Conservation (phyloP, 441 rosid genomes). For the Omphalea diandra region DNA sequence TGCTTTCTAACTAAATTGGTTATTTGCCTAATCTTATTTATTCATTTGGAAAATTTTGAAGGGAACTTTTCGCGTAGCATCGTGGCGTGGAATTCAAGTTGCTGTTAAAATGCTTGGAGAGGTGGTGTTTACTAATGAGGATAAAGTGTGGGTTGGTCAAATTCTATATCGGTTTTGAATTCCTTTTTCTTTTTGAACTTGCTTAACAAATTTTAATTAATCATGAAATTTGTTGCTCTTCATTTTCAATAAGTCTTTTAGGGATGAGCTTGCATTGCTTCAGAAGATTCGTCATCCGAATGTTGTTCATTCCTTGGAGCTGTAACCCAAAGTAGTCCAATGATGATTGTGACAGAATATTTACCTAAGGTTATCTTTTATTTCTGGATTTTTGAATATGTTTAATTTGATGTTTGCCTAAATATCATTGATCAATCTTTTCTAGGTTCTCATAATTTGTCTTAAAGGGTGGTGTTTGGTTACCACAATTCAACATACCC, state of each 20-base stretch:
- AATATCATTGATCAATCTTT: too few species aligned
- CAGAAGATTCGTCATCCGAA: slow-evolving; percentile 86
- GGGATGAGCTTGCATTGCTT: slow-evolving; percentile 76
- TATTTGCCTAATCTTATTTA: background rate
- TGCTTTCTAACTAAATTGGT: background rate
- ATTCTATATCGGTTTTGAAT: slow-evolving; percentile 1
- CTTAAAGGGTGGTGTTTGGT: too few species aligned
- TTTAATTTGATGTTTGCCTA: background rate
- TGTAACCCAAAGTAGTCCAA: slow-evolving; percentile 81
- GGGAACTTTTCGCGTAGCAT: slow-evolving; percentile 75
- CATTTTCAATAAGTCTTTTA: slow-evolving; percentile 55
- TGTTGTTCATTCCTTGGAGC: slow-evolving; percentile 85
- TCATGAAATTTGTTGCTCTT: slow-evolving; percentile 15
- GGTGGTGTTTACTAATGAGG: slow-evolving; percentile 58
- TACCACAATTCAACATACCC: too few species aligned
- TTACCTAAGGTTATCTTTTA: slow-evolving; percentile 53
- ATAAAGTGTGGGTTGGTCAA: slow-evolving; percentile 62
- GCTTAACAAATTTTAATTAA: background rate
- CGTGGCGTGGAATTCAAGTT: slow-evolving; percentile 76
- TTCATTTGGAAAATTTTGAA: slow-evolving; percentile 22
- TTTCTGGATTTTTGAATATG: background rate
- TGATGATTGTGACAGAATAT: slow-evolving; percentile 83
- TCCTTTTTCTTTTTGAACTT: background rate
- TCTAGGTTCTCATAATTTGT: too few species aligned
- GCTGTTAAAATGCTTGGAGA: slow-evolving; percentile 75